Percentiles rank a stretch among this genome's conserved stretches.
These are phyloP conservation scores for Tulasnella sp. DNA, from an alignment of 768 basidiomycete genomes.

Conservation along the genomic window DNA sequence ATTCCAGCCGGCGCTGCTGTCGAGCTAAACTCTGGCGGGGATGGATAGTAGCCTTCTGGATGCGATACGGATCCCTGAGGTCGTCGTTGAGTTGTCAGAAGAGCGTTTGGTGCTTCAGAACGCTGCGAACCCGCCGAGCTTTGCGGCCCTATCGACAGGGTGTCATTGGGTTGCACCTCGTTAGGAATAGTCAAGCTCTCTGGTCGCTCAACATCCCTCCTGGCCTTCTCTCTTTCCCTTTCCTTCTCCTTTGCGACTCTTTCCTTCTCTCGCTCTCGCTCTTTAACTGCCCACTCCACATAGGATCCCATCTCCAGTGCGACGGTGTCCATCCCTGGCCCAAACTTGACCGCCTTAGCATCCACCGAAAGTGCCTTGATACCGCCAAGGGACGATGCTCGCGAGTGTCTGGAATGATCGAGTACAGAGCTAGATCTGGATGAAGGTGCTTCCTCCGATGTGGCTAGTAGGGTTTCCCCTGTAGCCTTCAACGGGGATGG, in stretches of 20 bases:
- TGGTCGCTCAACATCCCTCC: slow-evolving; percentile 11
- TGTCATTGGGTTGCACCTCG: background rate
- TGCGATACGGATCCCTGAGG: slow-evolving; percentile 6
- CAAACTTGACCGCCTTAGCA: background rate
- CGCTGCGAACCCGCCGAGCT: too few species aligned
- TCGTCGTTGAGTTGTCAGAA: slow-evolving; percentile 4
- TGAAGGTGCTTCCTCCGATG: slow-evolving; percentile 22
- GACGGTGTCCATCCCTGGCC: background rate
- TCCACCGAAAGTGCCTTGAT: slow-evolving; percentile 10
- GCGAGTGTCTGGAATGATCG: slow-evolving; percentile 45
- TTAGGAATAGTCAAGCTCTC: background rate
- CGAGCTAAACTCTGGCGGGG: slow-evolving; percentile 18
- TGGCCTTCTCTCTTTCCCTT: slow-evolving; percentile 16
- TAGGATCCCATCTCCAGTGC: slow-evolving; percentile 29
- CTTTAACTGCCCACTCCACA: slow-evolving; percentile 63
- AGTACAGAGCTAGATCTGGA: slow-evolving; percentile 30
- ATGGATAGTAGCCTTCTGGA: slow-evolving; percentile 22
- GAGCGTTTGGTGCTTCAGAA: background rate
- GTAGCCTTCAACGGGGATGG: slow-evolving; percentile 25
- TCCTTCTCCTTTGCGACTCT: slow-evolving; percentile 45
- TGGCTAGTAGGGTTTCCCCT: background rate
- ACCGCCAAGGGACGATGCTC: slow-evolving; percentile 39
- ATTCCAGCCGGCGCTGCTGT: background rate
- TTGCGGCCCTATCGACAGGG: background rate
- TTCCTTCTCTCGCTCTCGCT: slow-evolving; percentile 68